These are phyloP conservation scores for Pneumocystis jirovecii DNA, from an alignment of 1,139 yeast genomes.

Conservation along the genomic window DNA sequence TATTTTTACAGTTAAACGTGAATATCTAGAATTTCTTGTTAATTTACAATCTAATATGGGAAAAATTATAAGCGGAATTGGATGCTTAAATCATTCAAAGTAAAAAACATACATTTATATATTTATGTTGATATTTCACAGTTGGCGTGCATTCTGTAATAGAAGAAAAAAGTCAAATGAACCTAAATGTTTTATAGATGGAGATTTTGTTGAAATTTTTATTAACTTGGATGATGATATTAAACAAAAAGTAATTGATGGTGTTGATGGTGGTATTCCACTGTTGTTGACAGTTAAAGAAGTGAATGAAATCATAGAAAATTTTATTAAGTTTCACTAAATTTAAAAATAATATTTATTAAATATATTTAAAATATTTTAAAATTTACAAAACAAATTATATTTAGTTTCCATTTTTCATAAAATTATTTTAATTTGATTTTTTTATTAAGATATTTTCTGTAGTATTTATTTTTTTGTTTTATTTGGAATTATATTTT, in stretches of 20 bases:
- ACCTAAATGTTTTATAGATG: conserved; percentile 16
- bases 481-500: too few species aligned
- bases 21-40: conserved; percentile 12
- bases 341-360: background rate
- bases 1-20: conserved; percentile 12
- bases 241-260: conserved; percentile 11
- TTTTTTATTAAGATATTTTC: too few species aligned
- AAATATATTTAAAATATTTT: background rate
- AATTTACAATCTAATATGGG: conserved; percentile 15
- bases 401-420: too few species aligned
- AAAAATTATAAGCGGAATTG: conserved; percentile 10
- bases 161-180: conserved; percentile 8
- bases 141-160: conserved; percentile 12
- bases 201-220: conserved; percentile 16
- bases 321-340: conserved; percentile 13
- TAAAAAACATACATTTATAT: background rate
- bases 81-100: conserved; percentile 12
- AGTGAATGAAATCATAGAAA: conserved; percentile 13
- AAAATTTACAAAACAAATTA: too few species aligned
- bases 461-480: too few species aligned
- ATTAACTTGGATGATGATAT: conserved; percentile 12
- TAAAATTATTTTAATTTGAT: too few species aligned
- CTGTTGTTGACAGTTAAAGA: conserved; percentile 10
- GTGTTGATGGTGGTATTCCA: conserved; percentile 1
- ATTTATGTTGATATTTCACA: background rate